Evolutionary conservation across 2,329 filamentous ascomycete species (phyloP), one percentile per base, ranked within the genome.

Genomic region (Alternaria tenuissima): DNA sequence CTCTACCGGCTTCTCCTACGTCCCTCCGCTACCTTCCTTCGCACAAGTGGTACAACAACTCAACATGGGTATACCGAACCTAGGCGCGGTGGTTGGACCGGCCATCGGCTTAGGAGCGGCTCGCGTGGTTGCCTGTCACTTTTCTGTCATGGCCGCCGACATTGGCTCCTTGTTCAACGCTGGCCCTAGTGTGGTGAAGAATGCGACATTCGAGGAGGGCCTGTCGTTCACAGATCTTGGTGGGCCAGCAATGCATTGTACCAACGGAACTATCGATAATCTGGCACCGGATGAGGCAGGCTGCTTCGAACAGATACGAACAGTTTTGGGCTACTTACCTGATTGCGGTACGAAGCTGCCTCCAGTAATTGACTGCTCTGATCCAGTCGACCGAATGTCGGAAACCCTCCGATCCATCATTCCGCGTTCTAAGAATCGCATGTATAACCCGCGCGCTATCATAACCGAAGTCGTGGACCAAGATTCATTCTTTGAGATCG

Each of bases 191-290:
- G 87, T 89, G 0, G 88, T 89, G 18, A 85, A 86, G 49, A 78
- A 83, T 7, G 88, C 88, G 1, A 90, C 87, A 0, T 89, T 89
- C 64, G 87, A 89, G 70, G 88, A 89, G 76, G 87, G 83, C 0
- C 73, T 89, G 3, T 83, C 80, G 4, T 84, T 88, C 48, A 82
- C 82, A 12, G 86, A 89, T 63, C 79, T 89, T 0, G 87, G 88
- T 3, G 88, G 88, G 0, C 86, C 87, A 0, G 77, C 76, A 20
- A 84, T 89, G 73, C 87, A 90, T 68, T 88, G 86, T 66, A 86
- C 85, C 1, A 90, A 90, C 59, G 88, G 88, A 0, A 90, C 87
- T 0, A 88, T 89, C 49, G 88, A 90, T 61, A 90, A 89, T 54
- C 78, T 89, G 3, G 87, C 87, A 0, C 79, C 81, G 4, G 83